These are phyloP conservation scores for Penicillium paneum DNA, from an alignment of 2,329 filamentous ascomycete genomes.

Conservation along the genomic window DNA sequence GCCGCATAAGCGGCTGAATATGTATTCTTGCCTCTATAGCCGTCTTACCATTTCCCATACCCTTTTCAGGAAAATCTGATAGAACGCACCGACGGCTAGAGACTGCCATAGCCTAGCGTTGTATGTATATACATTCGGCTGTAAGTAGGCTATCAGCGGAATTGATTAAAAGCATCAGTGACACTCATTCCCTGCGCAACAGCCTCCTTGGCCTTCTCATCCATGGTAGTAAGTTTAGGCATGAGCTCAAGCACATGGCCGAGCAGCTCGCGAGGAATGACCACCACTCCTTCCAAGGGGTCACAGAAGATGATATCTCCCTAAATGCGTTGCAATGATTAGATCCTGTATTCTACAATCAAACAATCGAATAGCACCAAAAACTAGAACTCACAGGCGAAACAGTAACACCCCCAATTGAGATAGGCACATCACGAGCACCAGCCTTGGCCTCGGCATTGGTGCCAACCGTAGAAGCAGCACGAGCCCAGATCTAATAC, in stretches of 20 bases:
- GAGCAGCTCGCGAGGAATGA: constrained; percentile 62
- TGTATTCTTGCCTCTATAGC: no score
- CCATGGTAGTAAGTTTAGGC: constrained; percentile 52
- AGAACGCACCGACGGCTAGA: no score
- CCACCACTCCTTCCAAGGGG: constrained; percentile 65
- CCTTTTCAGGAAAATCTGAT: no score
- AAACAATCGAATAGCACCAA: neutral
- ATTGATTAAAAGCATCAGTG: constrained; percentile 63
- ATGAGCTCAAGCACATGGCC: constrained; percentile 60
- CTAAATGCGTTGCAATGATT: constrained; percentile 17
- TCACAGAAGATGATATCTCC: constrained; percentile 71
- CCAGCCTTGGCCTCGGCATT: constrained; percentile 45
- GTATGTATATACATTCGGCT: neutral
- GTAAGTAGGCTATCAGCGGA: constrained; percentile 35
- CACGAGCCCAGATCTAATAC: constrained; percentile 44
- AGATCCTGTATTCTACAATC: neutral
- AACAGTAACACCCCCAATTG: constrained; percentile 42
- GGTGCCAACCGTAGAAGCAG: constrained; percentile 45
- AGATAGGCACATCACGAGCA: constrained; percentile 41
- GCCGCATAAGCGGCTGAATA: no score
- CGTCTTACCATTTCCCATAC: no score
- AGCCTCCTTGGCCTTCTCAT: constrained; percentile 62
- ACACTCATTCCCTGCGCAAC: constrained; percentile 62
- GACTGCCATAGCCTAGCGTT: no score
- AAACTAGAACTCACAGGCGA: constrained; percentile 34